phyloP scores from a whole-genome alignment of 2,329 filamentous ascomycete species.

The Niveomyces coronatus region DNA sequence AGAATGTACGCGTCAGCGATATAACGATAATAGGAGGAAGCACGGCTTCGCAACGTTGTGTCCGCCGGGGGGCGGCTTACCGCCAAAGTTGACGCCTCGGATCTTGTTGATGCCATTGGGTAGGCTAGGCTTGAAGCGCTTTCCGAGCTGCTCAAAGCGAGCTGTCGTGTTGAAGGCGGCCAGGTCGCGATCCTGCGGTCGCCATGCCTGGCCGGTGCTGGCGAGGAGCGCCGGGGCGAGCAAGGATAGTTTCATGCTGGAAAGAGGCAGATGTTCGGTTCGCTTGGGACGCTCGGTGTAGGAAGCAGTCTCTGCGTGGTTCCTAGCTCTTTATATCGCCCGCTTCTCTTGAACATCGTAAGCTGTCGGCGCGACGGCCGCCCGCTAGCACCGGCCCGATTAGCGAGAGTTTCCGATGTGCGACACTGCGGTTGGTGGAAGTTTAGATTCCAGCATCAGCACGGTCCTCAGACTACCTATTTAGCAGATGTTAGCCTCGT shows the following conservation, averaged over 20 bases:
- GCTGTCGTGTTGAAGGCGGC: constrained; percentile 23
- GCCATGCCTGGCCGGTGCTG: constrained; percentile 16
- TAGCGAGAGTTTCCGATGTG: background rate
- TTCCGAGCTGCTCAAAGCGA: constrained; percentile 22
- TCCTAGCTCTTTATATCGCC: too few species aligned
- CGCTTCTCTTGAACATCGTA: too few species aligned
- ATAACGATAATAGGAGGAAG: too few species aligned
- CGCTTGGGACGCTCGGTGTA: too few species aligned
- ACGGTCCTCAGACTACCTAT: too few species aligned
- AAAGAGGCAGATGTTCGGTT: too few species aligned
- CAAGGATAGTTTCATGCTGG: constrained; percentile 17
- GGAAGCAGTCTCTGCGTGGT: too few species aligned
- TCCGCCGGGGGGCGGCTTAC: too few species aligned
- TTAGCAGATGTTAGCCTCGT: too few species aligned
- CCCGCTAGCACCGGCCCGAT: constrained; percentile 9
- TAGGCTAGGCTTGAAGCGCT: constrained; percentile 20
- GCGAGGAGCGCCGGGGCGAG: constrained; percentile 16
- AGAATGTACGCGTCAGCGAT: too few species aligned
- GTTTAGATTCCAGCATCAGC: constrained; percentile 7
- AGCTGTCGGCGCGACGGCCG: too few species aligned
- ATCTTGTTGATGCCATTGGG: constrained; percentile 26
- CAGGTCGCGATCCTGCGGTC: constrained; percentile 21
- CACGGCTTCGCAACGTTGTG: too few species aligned
- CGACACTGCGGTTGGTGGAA: constrained; percentile 7
- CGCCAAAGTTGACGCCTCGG: constrained; percentile 43